Evolutionary conservation across 306 rosid genomes (phyloP).

Genomic region (Cucurbita ficifolia): DNA sequence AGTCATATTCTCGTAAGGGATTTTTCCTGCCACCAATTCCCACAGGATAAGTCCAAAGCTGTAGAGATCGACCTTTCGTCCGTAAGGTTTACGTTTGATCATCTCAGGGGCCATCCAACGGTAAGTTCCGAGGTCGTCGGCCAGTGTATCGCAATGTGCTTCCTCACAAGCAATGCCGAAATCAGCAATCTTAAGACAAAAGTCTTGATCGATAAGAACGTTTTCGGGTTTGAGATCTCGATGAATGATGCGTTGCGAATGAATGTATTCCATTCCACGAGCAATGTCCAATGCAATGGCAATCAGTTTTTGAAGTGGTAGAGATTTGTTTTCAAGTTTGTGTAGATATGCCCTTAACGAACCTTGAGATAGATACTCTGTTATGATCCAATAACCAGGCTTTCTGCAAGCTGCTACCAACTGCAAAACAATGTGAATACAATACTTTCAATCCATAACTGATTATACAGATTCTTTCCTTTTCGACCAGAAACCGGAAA

Average conservation of each 20-base stretch:
- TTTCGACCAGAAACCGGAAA: background rate
- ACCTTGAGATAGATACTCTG: slow-evolving; percentile 70
- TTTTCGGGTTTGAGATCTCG: slow-evolving; percentile 94
- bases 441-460: background rate
- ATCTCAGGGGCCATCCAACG: slow-evolving; percentile 99
- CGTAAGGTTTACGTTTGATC: slow-evolving; percentile 73
- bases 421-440: slow-evolving; percentile 28
- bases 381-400: slow-evolving; percentile 64
- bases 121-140: slow-evolving; percentile 82
- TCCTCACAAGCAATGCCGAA: slow-evolving; percentile 90
- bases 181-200: slow-evolving; percentile 72
- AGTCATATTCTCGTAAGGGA: slow-evolving; percentile 84
- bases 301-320: slow-evolving; percentile 39
- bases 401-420: slow-evolving; percentile 63
- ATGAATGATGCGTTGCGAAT: slow-evolving; percentile 76
- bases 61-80: slow-evolving; percentile 78
- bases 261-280: slow-evolving; percentile 85
- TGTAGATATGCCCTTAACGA: slow-evolving; percentile 80
- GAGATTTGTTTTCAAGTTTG: slow-evolving; percentile 45
- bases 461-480: background rate
- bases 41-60: slow-evolving; percentile 83
- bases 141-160: slow-evolving; percentile 51
- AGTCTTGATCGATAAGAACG: slow-evolving; percentile 42
- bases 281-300: slow-evolving; percentile 70
- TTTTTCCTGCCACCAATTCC: slow-evolving; percentile 73